These are phyloP conservation scores for Solanum etuberosum DNA, from an alignment of 257 asterid genomes.

Conservation along the genomic window DNA sequence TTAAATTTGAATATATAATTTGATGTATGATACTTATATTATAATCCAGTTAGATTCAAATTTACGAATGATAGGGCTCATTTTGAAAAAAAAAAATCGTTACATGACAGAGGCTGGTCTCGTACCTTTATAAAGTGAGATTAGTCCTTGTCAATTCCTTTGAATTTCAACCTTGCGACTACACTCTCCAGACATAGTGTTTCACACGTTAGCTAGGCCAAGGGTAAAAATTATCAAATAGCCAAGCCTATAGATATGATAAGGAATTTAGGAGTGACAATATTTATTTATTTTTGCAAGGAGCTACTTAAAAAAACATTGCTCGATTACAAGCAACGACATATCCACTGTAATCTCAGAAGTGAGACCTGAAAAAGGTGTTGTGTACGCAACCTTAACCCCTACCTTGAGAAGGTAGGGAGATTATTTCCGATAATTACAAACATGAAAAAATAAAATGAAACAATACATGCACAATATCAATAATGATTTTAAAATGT, in stretches of 20 bases:
- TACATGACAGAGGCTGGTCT: not conserved
- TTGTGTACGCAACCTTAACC: not conserved
- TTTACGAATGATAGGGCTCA: not conserved
- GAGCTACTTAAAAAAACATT: not conserved
- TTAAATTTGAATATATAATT: no score
- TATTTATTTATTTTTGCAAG: not conserved
- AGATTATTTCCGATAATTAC: not conserved
- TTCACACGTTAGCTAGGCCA: not conserved
- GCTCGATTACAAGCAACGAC: not conserved
- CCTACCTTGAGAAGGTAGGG: not conserved
- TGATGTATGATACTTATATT: not conserved
- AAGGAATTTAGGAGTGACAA: not conserved
- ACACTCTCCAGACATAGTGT: not conserved
- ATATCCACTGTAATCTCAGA: not conserved
- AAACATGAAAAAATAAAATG: not conserved
- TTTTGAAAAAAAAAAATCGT: not conserved
- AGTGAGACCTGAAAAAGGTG: not conserved
- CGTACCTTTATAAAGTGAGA: not conserved
- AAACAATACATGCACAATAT: not conserved
- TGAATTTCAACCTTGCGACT: not conserved
- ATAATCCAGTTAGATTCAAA: rapidly evolving
- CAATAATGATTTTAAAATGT: not conserved
- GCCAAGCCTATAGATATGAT: not conserved
- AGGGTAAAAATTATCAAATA: not conserved
- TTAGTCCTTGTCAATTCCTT: not conserved